Percentiles rank a stretch among this genome's conserved stretches.
These are phyloP conservation scores for Dioscorea cayenensis DNA, from an alignment of 116 monocot genomes.

Conservation along the genomic window DNA sequence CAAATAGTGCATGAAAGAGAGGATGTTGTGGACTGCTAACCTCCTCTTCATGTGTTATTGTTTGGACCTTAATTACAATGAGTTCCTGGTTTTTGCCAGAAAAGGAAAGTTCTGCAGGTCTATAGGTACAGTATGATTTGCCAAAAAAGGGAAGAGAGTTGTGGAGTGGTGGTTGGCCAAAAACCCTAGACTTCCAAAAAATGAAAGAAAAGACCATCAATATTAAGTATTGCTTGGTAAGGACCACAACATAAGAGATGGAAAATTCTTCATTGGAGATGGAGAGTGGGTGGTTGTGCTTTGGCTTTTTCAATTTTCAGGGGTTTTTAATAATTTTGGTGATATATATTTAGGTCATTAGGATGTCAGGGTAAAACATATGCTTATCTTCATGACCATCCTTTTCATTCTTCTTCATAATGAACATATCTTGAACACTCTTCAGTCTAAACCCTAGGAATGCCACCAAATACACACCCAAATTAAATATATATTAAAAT, in stretches of 20 bases:
- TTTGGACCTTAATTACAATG: not conserved
- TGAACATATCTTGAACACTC: too few species aligned
- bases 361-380: too few species aligned
- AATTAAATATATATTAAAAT: too few species aligned
- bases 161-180: not conserved
- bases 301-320: not conserved
- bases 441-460: too few species aligned
- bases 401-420: too few species aligned
- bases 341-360: not conserved
- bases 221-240: not conserved
- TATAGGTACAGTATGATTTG: not conserved
- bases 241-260: not conserved
- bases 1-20: constrained; percentile 7
- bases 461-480: too few species aligned
- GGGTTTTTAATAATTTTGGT: not conserved
- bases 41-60: not conserved
- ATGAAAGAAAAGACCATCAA: constrained; percentile 1
- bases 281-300: not conserved
- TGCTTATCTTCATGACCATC: too few species aligned
- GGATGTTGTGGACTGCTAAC: constrained; percentile 9
- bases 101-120: not conserved
- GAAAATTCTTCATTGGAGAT: not conserved
- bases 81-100: constrained; percentile 2
- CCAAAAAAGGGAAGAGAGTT: not conserved
- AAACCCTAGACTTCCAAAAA: constrained; percentile 1